Base-by-base conservation (phyloP, 768 basidiomycete species). In the Sporobolomyces roseus region DNA sequence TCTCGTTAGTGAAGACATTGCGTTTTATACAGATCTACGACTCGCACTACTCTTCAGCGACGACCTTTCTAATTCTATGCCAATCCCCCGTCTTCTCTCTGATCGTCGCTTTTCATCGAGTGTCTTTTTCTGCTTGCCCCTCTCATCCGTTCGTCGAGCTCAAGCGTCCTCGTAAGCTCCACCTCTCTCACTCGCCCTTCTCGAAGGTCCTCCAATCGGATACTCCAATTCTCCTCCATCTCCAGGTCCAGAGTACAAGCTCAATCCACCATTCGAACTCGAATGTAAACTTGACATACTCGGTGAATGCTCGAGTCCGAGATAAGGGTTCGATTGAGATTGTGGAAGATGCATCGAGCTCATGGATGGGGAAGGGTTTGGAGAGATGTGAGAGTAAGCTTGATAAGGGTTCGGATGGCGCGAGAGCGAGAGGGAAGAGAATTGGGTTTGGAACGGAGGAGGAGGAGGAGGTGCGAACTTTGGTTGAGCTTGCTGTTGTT, bases 201-300 rank as follows among this genome's bases (percentile, higher is more conserved):
- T 41, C 38, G 38, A 41, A 41, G 55, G 55, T 27, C 55, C 55
- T n/a, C 55, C 55, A 13, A 56, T 56, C 4, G 55, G 55, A 25
- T 56, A 56, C 55, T 56, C 55, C 35, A 56, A 16, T 41, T 56
- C 35, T 25, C 41, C 35, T 4, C 55, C 35, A 14, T 36, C 35
- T 21, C 23, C 36, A 27, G 13, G n/a, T 36, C 55, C 25, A 19
- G 2, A 35, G 32, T 3, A 50, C 10, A 29, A 27, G 7, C 14
- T 16, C 19, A 46, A 9, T 17, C 17, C 38, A 41, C 38, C n/a
- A 41, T 41, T 35, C 14, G 12, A 30, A 30, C 9, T 35, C 53
- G 30, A 23, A 8, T n/a, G n/a, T n/a, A n/a, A n/a, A n/a, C n/a
- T n/a, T n/a, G n/a, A n/a, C n/a, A n/a, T n/a, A n/a, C n/a, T n/a